Evolutionary conservation across 75 land plant genomes (phyloP).

Genomic region (Picea glauca): DNA sequence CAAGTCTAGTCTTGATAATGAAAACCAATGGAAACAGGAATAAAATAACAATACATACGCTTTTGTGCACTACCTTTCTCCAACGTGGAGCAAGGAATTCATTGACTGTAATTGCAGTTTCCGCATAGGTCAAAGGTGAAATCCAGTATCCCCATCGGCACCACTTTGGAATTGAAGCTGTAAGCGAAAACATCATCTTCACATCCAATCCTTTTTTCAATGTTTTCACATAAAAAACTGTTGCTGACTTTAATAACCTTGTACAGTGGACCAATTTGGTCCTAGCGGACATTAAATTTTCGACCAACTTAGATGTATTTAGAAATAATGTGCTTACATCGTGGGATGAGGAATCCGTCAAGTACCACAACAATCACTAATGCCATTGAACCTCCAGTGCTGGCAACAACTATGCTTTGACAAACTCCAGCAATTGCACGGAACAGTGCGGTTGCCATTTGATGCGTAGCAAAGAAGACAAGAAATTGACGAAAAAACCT

Average conservation of each 20-base stretch:
- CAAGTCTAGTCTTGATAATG: too few relatives aligned
- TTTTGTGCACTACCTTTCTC: too few relatives aligned
- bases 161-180: conserved; percentile 14
- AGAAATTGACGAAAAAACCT: conserved; percentile 60
- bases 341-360: conserved; percentile 65
- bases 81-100: conserved; percentile 19
- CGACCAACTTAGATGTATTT: too few relatives aligned
- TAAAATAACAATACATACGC: too few relatives aligned
- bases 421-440: conserved; percentile 44
- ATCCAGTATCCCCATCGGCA: conserved; percentile 34
- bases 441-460: conserved; percentile 41
- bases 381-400: conserved; percentile 27
- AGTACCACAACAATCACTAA: conserved; percentile 36
- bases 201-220: too few relatives aligned
- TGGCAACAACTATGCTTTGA: conserved; percentile 32
- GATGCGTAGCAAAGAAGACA: conserved; percentile 39
- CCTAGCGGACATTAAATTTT: too few relatives aligned
- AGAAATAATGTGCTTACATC: too few relatives aligned
- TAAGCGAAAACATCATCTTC: too few relatives aligned
- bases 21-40: too few relatives aligned
- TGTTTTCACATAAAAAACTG: too few relatives aligned
- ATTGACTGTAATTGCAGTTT: conserved; percentile 14
- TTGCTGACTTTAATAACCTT: too few relatives aligned
- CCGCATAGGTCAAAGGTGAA: conserved; percentile 24
- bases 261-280: too few relatives aligned